These are phyloP conservation scores for Rosa lucieae DNA, from an alignment of 306 rosid genomes.

Conservation along the genomic window DNA sequence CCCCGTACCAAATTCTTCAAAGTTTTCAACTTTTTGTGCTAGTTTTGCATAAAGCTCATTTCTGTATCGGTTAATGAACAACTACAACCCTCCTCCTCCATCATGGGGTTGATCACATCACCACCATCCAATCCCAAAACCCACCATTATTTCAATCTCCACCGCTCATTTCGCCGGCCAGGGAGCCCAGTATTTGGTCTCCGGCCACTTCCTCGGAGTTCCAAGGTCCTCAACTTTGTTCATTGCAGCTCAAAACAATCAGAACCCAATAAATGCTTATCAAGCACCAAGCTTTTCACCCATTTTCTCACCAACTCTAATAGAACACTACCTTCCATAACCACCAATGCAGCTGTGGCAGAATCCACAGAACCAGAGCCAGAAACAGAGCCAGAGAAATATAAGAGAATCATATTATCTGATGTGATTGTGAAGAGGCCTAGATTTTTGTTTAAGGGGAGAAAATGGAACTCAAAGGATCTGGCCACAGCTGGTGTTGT, in stretches of 20 bases:
- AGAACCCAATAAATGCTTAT: conserved; percentile 26
- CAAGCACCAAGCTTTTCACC: conserved; percentile 32
- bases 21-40: background rate
- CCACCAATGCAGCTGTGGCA: conserved; percentile 40
- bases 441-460: conserved; percentile 46
- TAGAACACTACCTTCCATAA: conserved; percentile 12
- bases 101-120: conserved; percentile 64
- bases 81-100: background rate
- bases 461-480: conserved; percentile 72
- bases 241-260: conserved; percentile 29
- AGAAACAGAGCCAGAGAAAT: conserved; percentile 6
- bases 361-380: conserved; percentile 40
- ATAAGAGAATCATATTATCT: conserved; percentile 58
- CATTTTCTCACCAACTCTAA: conserved; percentile 16
- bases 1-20: background rate
- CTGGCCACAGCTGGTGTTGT: conserved; percentile 63
- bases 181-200: conserved; percentile 16
- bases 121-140: conserved; percentile 48
- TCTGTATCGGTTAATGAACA: background rate
- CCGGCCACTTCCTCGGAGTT: conserved; percentile 30
- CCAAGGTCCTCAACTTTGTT: conserved; percentile 20
- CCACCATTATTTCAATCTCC: conserved; percentile 38
- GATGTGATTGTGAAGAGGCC: conserved; percentile 75
- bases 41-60: background rate
- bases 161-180: conserved; percentile 37